A percentile compares a stretch with the other conserved stretches of the same genome.
Conservation (phyloP, 257 asterid species). For the Coffea canephora region DNA sequence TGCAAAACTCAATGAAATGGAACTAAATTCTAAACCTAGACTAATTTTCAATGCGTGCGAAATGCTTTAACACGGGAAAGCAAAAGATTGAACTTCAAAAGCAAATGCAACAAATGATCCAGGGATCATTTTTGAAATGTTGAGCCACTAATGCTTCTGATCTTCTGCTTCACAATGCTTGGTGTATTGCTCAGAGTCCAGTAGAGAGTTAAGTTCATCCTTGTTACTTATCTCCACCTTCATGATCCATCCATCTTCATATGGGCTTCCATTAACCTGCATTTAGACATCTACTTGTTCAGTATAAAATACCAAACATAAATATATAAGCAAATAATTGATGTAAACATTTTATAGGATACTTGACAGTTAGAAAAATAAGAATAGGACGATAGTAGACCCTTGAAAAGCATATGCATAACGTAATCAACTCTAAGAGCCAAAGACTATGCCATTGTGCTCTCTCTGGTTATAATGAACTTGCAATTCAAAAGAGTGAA, state of each 20-base stretch:
- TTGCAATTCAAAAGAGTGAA: neutral
- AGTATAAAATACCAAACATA: neutral
- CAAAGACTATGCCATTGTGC: neutral
- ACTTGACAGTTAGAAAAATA: neutral
- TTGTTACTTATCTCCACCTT: constrained; percentile 67
- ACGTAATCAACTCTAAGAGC: neutral
- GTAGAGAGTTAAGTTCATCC: constrained; percentile 51
- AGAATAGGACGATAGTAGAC: neutral
- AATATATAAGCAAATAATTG: neutral
- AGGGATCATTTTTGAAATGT: neutral
- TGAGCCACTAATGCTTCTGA: constrained; percentile 50
- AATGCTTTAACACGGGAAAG: neutral
- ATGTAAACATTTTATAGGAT: neutral
- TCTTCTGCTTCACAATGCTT: constrained; percentile 88
- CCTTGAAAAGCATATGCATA: neutral
- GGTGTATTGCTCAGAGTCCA: constrained; percentile 67
- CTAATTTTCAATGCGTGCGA: neutral
- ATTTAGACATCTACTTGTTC: neutral
- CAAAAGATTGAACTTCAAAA: neutral
- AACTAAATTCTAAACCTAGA: neutral
- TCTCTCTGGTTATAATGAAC: neutral
- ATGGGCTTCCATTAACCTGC: constrained; percentile 80
- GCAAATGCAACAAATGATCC: neutral
- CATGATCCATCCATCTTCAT: constrained; percentile 91
- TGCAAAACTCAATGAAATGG: neutral